A percentile compares a stretch with the other conserved stretches of the same genome.
phyloP scores from a whole-genome alignment of 2,329 filamentous ascomycete species.

The Alternaria brassicae region DNA sequence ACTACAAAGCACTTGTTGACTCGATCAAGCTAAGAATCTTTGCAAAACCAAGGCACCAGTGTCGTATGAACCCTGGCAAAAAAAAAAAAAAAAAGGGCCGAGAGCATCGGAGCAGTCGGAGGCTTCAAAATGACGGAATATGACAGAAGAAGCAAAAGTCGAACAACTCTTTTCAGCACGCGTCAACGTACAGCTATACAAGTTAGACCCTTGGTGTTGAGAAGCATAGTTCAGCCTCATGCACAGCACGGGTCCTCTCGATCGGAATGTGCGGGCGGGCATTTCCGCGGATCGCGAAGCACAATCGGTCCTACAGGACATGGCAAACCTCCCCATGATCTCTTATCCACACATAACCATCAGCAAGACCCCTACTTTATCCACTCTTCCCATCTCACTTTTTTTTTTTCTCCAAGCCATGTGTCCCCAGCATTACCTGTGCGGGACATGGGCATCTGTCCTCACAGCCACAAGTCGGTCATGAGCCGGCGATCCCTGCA shows the following conservation, averaged over 20 bases:
- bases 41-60: not conserved
- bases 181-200: not conserved
- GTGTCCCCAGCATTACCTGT: not conserved
- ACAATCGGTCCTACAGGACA: conserved; percentile 14
- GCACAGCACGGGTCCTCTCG: not conserved
- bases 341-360: not conserved
- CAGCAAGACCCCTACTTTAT: conserved; percentile 4
- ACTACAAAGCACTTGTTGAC: not conserved
- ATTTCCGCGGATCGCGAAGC: conserved; percentile 9
- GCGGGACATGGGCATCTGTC: not conserved
- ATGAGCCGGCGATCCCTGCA: conserved; percentile 6
- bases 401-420: not conserved
- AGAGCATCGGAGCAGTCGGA: not conserved
- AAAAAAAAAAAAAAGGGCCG: not conserved
- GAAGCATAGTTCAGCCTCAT: not conserved
- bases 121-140: not conserved
- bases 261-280: not conserved
- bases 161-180: not conserved
- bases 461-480: conserved; percentile 6
- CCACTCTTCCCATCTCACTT: not conserved
- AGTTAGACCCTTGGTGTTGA: not conserved
- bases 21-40: not conserved
- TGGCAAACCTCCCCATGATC: conserved; percentile 2
- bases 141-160: not conserved
- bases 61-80: not conserved